Percentiles rank a stretch among this genome's conserved stretches.
Evolutionary conservation across 2,329 filamentous ascomycete genomes (phyloP).

Genomic region (Fusarium decemcellulare): DNA sequence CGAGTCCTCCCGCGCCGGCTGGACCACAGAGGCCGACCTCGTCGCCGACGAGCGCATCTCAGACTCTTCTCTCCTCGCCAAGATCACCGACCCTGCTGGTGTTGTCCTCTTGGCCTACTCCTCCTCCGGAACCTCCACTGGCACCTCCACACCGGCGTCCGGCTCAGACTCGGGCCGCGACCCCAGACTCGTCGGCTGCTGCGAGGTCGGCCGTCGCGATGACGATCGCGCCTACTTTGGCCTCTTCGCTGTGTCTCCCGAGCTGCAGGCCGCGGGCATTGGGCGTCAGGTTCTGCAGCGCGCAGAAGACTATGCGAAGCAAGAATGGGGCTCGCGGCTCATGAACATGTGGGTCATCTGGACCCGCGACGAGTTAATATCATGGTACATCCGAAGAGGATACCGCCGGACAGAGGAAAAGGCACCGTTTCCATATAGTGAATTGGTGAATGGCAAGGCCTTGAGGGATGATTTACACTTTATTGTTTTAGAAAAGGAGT

Average conservation of each 20-base stretch:
- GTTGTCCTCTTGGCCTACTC: conserved; percentile 54
- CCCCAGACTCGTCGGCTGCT: conserved; percentile 57
- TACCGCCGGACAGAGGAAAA: conserved; percentile 57
- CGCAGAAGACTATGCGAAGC: conserved; percentile 56
- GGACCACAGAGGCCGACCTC: conserved; percentile 64
- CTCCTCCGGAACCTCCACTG: background rate
- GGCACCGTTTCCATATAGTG: conserved; percentile 58
- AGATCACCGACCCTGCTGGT: conserved; percentile 56
- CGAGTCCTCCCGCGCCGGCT: conserved; percentile 56
- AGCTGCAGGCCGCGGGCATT: conserved; percentile 59
- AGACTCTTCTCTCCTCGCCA: conserved; percentile 50
- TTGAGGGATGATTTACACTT: conserved; percentile 62
- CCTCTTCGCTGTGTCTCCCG: conserved; percentile 63
- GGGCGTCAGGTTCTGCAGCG: conserved; percentile 57
- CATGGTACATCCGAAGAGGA: conserved; percentile 61
- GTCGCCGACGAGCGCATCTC: conserved; percentile 61
- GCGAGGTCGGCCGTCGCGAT: conserved; percentile 54
- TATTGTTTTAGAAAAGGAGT: conserved; percentile 56
- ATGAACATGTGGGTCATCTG: conserved; percentile 63
- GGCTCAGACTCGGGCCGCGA: conserved; percentile 34
- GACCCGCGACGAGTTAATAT: conserved; percentile 59
- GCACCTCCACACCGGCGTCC: conserved; percentile 23
- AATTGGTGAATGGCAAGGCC: conserved; percentile 53
- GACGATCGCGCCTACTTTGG: conserved; percentile 58
- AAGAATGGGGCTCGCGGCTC: conserved; percentile 49